Conservation (phyloP, 108 stramenopile species). For the Thalassiosira profunda region DNA sequence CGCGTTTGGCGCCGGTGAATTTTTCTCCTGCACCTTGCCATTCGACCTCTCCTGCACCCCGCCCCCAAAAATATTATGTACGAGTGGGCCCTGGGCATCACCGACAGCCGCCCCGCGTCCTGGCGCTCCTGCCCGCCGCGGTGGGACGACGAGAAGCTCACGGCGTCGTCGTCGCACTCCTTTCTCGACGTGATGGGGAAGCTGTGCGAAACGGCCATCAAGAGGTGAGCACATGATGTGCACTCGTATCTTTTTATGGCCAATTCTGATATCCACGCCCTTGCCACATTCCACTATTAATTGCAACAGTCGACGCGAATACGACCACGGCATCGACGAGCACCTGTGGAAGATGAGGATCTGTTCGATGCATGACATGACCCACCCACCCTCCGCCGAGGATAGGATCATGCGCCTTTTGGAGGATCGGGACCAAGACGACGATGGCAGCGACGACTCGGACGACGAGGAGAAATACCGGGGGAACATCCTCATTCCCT, state of each 20-base stretch:
- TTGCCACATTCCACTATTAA: too few species aligned
- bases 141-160: slow-evolving; percentile 38
- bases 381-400: slow-evolving; percentile 1
- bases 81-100: slow-evolving; percentile 34
- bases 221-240: too few species aligned
- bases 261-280: too few species aligned
- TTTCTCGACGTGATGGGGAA: slow-evolving; percentile 32
- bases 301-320: slow-evolving; percentile 22
- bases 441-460: slow-evolving; percentile 9
- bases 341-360: slow-evolving; percentile 46
- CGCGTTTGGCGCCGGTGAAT: too few species aligned
- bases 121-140: slow-evolving; percentile 20
- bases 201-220: slow-evolving; percentile 35
- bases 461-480: slow-evolving; percentile 24
- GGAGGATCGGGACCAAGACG: slow-evolving; percentile 1
- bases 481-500: background rate
- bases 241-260: too few species aligned
- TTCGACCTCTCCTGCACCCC: too few species aligned
- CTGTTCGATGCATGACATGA: slow-evolving; percentile 8
- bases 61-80: background rate
- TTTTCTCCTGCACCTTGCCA: too few species aligned
- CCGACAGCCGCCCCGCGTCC: slow-evolving; percentile 12
- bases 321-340: slow-evolving; percentile 30
- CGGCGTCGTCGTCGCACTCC: slow-evolving; percentile 18
- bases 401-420: background rate